These are phyloP conservation scores for Pyrenophora seminiperda DNA, from an alignment of 2,329 filamentous ascomycete species.

Conservation along the genomic window DNA sequence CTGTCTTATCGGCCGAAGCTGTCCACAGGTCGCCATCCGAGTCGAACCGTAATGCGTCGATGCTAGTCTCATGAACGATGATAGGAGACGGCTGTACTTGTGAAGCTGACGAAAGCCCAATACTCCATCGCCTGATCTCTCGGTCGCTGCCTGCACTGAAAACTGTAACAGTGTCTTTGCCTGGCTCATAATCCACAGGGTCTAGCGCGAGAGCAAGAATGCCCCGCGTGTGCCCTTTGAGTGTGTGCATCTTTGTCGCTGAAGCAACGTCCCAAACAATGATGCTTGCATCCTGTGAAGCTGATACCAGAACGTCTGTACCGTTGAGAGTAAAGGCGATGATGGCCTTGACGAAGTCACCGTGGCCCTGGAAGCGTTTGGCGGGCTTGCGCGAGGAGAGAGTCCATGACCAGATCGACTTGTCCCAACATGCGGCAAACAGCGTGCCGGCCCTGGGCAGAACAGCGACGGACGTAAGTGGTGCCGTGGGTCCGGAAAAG, in stretches of 20 bases:
- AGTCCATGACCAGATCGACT: conserved; percentile 83
- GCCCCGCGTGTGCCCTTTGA: conserved; percentile 79
- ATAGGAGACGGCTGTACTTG: conserved; percentile 59
- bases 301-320: conserved; percentile 59
- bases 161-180: conserved; percentile 57
- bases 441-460: conserved; percentile 56
- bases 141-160: conserved; percentile 72
- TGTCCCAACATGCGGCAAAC: conserved; percentile 95
- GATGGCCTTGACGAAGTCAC: conserved; percentile 89
- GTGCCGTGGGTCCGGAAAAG: conserved; percentile 77
- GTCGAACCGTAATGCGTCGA: conserved; percentile 81
- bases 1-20: conserved; percentile 86
- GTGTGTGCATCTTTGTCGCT: conserved; percentile 71
- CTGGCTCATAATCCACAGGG: conserved; percentile 50
- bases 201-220: conserved; percentile 82
- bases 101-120: conserved; percentile 46
- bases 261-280: conserved; percentile 79
- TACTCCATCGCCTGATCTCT: conserved; percentile 75
- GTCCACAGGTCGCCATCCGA: conserved; percentile 82
- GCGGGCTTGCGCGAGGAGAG: conserved; percentile 52
- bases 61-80: conserved; percentile 84
- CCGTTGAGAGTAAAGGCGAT: conserved; percentile 65
- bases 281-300: conserved; percentile 54
- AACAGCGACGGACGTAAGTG: conserved; percentile 59
- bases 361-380: conserved; percentile 74